Conservation (phyloP, 2,329 filamentous ascomycete genomes). For the Fusarium sp. region DNA sequence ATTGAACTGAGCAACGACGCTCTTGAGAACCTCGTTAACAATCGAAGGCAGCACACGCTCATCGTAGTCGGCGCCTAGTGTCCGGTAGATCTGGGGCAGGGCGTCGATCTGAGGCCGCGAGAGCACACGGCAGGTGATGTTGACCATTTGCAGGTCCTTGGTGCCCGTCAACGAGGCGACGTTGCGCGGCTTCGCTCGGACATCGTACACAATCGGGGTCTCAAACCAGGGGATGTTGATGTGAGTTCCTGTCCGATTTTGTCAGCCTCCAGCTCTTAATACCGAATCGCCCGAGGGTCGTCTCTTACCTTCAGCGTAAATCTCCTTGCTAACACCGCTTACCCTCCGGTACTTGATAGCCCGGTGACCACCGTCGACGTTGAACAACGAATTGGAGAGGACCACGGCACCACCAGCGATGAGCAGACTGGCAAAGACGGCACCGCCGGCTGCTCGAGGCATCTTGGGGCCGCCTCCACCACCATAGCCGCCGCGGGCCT, state of each 20-base stretch:
- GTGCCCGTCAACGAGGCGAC: conserved; percentile 97
- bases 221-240: conserved; percentile 97
- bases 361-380: conserved; percentile 97
- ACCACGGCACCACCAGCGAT: conserved; percentile 63
- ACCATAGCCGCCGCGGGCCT: conserved; percentile 56
- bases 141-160: conserved; percentile 99
- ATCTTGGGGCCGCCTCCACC: conserved; percentile 57
- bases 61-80: conserved; percentile 94
- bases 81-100: conserved; percentile 96
- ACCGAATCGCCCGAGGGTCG: conserved; percentile 26
- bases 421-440: conserved; percentile 56
- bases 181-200: conserved; percentile 96
- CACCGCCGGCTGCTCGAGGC: conserved; percentile 54
- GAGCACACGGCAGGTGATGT: conserved; percentile 99
- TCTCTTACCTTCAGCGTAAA: conserved; percentile 87
- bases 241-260: conserved; percentile 78
- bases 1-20: conserved; percentile 98
- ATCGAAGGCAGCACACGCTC: conserved; percentile 97
- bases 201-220: conserved; percentile 95
- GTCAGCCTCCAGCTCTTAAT: conserved; percentile 26
- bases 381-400: conserved; percentile 73
- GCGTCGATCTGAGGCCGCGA: conserved; percentile 89
- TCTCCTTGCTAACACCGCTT: conserved; percentile 94
- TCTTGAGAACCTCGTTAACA: conserved; percentile 98
- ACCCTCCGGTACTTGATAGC: conserved; percentile 98